These are phyloP conservation scores for Aphanomyces astaci DNA, from an alignment of 352 stramenopile genomes.

Conservation along the genomic window DNA sequence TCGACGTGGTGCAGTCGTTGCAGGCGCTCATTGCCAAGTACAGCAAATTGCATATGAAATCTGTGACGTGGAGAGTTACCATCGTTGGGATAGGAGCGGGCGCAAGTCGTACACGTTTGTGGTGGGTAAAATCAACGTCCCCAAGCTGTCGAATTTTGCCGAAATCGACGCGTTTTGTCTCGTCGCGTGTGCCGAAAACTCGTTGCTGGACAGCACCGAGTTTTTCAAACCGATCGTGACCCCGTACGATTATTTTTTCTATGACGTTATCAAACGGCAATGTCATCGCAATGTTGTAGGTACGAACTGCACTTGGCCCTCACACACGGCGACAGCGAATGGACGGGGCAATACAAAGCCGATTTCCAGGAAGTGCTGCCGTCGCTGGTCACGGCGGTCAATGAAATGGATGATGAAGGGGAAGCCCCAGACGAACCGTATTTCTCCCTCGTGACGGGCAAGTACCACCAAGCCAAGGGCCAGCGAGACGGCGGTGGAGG, in stretches of 20 bases:
- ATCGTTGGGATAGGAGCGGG: slow-evolving; percentile 84
- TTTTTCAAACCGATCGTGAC: slow-evolving; percentile 92
- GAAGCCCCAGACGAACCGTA: slow-evolving; percentile 55
- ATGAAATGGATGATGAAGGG: slow-evolving; percentile 26
- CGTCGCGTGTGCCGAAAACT: slow-evolving; percentile 93
- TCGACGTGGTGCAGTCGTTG: slow-evolving; percentile 86
- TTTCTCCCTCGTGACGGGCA: slow-evolving; percentile 75
- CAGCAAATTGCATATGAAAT: slow-evolving; percentile 15
- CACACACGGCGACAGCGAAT: slow-evolving; percentile 67
- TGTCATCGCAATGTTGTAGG: neutral
- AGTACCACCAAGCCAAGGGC: slow-evolving; percentile 36
- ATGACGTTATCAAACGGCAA: neutral
- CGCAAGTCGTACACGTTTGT: slow-evolving; percentile 95
- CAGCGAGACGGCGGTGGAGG: slow-evolving; percentile 21
- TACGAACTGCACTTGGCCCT: slow-evolving; percentile 93
- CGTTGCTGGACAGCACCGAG: slow-evolving; percentile 88
- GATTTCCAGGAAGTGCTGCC: slow-evolving; percentile 78
- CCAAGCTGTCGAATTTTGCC: slow-evolving; percentile 96
- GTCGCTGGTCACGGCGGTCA: slow-evolving; percentile 31
- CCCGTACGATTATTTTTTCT: slow-evolving; percentile 34
- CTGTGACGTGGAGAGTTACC: neutral
- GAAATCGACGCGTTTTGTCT: slow-evolving; percentile 97
- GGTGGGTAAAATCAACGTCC: slow-evolving; percentile 95
- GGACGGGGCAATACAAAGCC: slow-evolving; percentile 80
- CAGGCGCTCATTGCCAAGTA: slow-evolving; percentile 83